Evolutionary conservation across 2,329 filamentous ascomycete genomes (phyloP).

Genomic region (Pochonia chlamydosporia): DNA sequence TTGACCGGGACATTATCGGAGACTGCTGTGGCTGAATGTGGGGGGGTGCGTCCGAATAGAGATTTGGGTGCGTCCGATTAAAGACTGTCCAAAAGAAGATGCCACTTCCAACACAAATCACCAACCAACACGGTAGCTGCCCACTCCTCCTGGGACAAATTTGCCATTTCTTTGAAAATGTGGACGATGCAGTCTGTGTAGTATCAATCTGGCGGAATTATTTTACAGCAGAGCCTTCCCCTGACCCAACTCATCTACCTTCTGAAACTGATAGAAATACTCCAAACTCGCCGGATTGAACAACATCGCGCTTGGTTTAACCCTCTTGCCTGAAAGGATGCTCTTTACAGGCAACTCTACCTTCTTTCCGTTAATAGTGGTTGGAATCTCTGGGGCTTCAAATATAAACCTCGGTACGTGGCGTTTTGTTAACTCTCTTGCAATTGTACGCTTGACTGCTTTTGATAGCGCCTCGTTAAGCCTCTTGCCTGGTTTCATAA

Average conservation of each 20-base stretch:
- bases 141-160: too few relatives aligned
- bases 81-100: too few relatives aligned
- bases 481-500: constrained; percentile 49
- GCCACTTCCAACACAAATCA: too few relatives aligned
- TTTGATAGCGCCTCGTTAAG: constrained; percentile 49
- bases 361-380: constrained; percentile 79
- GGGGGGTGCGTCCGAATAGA: too few relatives aligned
- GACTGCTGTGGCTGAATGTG: too few relatives aligned
- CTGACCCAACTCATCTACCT: constrained; percentile 26
- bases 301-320: constrained; percentile 72
- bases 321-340: constrained; percentile 68
- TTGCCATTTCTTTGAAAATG: too few relatives aligned
- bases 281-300: constrained; percentile 70
- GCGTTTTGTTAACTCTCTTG: constrained; percentile 59
- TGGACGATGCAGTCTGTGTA: too few relatives aligned
- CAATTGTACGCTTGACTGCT: constrained; percentile 61
- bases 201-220: too few relatives aligned
- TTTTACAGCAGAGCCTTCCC: too few relatives aligned
- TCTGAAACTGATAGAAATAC: constrained; percentile 69
- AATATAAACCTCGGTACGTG: constrained; percentile 78
- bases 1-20: too few relatives aligned
- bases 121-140: too few relatives aligned
- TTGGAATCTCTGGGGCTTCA: constrained; percentile 74
- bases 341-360: constrained; percentile 81
- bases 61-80: too few relatives aligned